Evolutionary conservation across 2,329 filamentous ascomycete genomes (phyloP).

Genomic region (Paecilomyces formosus): DNA sequence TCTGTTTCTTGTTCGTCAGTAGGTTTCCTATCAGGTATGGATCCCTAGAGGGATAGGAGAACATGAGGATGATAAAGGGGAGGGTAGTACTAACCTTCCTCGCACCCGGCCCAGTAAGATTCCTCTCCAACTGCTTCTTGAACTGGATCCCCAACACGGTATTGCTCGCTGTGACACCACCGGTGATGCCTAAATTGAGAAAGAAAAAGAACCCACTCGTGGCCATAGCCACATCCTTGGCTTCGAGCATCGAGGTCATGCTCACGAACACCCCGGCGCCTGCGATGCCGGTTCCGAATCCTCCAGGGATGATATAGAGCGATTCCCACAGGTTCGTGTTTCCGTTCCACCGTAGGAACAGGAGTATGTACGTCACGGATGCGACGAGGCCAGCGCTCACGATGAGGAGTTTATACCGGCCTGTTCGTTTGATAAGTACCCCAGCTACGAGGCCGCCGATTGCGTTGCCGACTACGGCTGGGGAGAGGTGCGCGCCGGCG

Average conservation of each 20-base stretch:
- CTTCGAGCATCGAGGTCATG: slow-evolving; percentile 40
- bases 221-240: slow-evolving; percentile 43
- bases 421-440: slow-evolving; percentile 49
- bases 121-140: slow-evolving; percentile 19
- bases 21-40: too few relatives aligned
- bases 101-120: slow-evolving; percentile 20
- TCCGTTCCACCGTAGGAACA: slow-evolving; percentile 53
- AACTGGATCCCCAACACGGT: slow-evolving; percentile 31
- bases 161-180: slow-evolving; percentile 32
- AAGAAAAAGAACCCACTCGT: slow-evolving; percentile 42
- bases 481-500: slow-evolving; percentile 56
- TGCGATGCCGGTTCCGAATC: slow-evolving; percentile 45
- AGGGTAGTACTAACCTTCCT: slow-evolving; percentile 11
- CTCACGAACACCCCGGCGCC: slow-evolving; percentile 43
- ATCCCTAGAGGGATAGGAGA: too few relatives aligned
- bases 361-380: slow-evolving; percentile 44
- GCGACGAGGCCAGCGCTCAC: slow-evolving; percentile 45
- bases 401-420: slow-evolving; percentile 51
- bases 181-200: slow-evolving; percentile 35
- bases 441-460: slow-evolving; percentile 55
- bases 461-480: slow-evolving; percentile 61
- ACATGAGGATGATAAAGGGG: too few relatives aligned
- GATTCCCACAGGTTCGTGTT: slow-evolving; percentile 50
- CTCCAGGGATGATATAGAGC: slow-evolving; percentile 53
- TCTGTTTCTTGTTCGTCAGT: slow-evolving; percentile 14